Conservation (phyloP, 805 yeast species). For the Candida chauliodis region DNA sequence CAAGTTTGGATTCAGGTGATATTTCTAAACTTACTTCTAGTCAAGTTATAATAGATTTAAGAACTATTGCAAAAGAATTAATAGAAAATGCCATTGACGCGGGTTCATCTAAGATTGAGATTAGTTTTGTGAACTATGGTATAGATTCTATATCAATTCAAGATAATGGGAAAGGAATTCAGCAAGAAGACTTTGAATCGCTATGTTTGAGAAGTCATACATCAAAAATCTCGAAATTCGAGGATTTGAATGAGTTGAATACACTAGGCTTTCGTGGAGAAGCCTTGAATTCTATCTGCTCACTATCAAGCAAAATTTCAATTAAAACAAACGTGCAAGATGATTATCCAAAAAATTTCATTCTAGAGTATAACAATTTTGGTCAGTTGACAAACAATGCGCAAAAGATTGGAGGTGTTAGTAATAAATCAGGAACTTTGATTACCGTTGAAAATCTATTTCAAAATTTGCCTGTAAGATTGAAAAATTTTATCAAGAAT, state of each 20-base stretch:
- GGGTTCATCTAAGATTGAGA: constrained; percentile 59
- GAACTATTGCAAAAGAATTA: constrained; percentile 77
- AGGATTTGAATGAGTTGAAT: constrained; percentile 46
- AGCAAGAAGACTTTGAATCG: constrained; percentile 44
- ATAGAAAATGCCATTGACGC: constrained; percentile 90
- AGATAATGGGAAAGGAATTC: constrained; percentile 70
- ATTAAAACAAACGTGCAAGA: constrained; percentile 48
- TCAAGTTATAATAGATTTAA: constrained; percentile 81
- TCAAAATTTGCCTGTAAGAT: constrained; percentile 73
- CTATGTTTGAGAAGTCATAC: constrained; percentile 65
- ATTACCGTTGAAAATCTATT: constrained; percentile 60
- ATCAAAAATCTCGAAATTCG: constrained; percentile 57
- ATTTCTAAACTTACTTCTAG: constrained; percentile 83
- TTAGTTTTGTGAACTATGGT: constrained; percentile 70
- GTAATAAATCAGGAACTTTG: constrained; percentile 54
- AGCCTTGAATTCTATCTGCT: constrained; percentile 69
- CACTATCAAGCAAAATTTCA: constrained; percentile 43
- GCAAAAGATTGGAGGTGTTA: constrained; percentile 40
- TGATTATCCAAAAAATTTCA: constrained; percentile 54
- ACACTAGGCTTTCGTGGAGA: constrained; percentile 82
- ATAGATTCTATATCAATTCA: constrained; percentile 61
- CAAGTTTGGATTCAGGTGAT: constrained; percentile 41
- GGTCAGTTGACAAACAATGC: constrained; percentile 46
- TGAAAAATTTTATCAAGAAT: constrained; percentile 67
- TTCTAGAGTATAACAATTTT: constrained; percentile 47